A percentile compares a stretch with the other conserved stretches of the same genome.
These are phyloP conservation scores for Microthlaspi erraticum DNA, from an alignment of 345 rosid genomes.

Conservation along the genomic window DNA sequence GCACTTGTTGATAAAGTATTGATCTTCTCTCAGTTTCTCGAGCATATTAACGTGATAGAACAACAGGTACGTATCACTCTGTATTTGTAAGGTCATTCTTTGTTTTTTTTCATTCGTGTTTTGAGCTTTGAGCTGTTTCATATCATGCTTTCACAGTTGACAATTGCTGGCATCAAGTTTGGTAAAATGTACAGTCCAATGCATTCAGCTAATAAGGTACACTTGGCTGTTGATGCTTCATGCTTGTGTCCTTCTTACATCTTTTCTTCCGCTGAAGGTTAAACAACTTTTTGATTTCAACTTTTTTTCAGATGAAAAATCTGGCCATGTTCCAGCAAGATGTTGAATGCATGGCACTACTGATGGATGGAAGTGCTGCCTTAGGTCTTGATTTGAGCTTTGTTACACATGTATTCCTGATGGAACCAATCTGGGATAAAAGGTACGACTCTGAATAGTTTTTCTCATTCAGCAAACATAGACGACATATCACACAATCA, in stretches of 20 bases:
- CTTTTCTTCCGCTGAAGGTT: slow-evolving; percentile 12
- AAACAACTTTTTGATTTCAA: slow-evolving; percentile 35
- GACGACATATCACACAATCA: not conserved
- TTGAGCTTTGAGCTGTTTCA: not conserved
- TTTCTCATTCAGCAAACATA: not conserved
- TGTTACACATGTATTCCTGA: slow-evolving; percentile 78
- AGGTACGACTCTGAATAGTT: slow-evolving; percentile 54
- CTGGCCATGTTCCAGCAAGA: slow-evolving; percentile 73
- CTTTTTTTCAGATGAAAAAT: slow-evolving; percentile 67
- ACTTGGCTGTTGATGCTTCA: slow-evolving; percentile 29
- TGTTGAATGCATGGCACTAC: slow-evolving; percentile 72
- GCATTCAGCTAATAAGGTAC: slow-evolving; percentile 81
- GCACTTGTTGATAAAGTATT: slow-evolving; percentile 67
- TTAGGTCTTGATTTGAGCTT: slow-evolving; percentile 98
- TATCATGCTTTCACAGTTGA: slow-evolving; percentile 56
- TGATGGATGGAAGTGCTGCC: slow-evolving; percentile 99
- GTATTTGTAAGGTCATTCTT: slow-evolving; percentile 7
- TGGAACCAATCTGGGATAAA: slow-evolving; percentile 99
- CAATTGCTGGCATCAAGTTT: slow-evolving; percentile 78
- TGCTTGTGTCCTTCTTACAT: slow-evolving; percentile 4
- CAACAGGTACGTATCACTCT: slow-evolving; percentile 67
- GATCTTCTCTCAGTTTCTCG: slow-evolving; percentile 94
- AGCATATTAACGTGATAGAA: slow-evolving; percentile 87
- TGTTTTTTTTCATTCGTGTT: slow-evolving; percentile 7
- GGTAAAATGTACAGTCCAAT: slow-evolving; percentile 85